phyloP scores from a whole-genome alignment of 306 rosid species.

The Erythrophleum fordii region DNA sequence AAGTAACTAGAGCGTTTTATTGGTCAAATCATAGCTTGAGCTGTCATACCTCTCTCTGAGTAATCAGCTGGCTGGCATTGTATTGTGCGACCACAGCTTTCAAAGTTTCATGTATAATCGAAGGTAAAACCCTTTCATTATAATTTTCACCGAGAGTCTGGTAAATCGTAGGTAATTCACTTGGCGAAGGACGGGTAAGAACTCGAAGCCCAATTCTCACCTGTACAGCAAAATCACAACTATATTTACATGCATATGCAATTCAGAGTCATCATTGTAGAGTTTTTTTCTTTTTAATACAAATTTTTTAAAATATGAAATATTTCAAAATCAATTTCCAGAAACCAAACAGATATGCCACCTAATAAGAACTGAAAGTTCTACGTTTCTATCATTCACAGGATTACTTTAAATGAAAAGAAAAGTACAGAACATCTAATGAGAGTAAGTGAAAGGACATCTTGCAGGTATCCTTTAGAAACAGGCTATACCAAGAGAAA shows the following conservation, averaged over 20 bases:
- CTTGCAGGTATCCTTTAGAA: constrained; percentile 10
- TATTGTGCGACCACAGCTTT: constrained; percentile 91
- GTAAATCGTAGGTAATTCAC: constrained; percentile 69
- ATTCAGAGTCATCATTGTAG: not conserved
- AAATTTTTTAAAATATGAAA: constrained; percentile 29
- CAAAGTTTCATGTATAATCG: constrained; percentile 87
- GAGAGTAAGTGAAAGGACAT: constrained; percentile 22
- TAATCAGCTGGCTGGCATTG: constrained; percentile 92
- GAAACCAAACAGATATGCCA: constrained; percentile 6
- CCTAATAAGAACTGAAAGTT: not conserved
- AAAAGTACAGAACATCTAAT: not conserved
- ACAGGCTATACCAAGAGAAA: constrained; percentile 5
- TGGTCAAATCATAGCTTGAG: constrained; percentile 20
- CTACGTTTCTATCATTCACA: constrained; percentile 9
- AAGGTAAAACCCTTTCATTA: constrained; percentile 76
- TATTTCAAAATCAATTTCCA: constrained; percentile 47
- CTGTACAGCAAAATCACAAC: constrained; percentile 39
- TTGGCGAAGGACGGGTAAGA: constrained; percentile 75
- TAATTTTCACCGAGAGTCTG: constrained; percentile 79
- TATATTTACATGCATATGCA: not conserved
- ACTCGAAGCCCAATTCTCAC: constrained; percentile 91
- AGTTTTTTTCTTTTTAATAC: not conserved
- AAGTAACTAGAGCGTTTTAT: constrained; percentile 9
- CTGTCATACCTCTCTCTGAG: constrained; percentile 76
- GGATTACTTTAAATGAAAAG: not conserved